Evolutionary conservation across 2,329 filamentous ascomycete species (phyloP), one percentile per base, ranked within the genome.

Genomic region (Whalleya microplaca): DNA sequence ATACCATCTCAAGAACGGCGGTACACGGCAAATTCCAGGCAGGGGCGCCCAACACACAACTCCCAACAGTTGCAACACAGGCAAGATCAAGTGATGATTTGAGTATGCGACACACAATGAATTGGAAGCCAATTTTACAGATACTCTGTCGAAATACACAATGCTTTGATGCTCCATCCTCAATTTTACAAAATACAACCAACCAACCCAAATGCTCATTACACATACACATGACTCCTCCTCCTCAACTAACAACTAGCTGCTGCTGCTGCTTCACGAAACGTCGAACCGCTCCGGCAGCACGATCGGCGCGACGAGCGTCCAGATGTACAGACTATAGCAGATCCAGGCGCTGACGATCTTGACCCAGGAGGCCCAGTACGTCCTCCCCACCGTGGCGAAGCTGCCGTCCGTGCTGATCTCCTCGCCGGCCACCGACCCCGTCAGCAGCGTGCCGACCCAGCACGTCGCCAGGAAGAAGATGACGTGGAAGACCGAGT

Each of bases 341-440:
- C 95, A 99, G 52, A 95, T 88, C 95, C 95, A 99, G 18, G 94
- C 88, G 75, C 93, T 96, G 51, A 97, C 87, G 73, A 99, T 98
- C 85, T 99, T 99, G 66, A 97, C 92, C 95, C 96, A 99, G 71
- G 92, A 96, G 29, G 95, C 95, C 84, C 92, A 96, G 75, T 98
- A 96, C 4, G 94, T 98, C 56, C 95, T 84, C 19, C 95, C 95
- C 3, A 99, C 94, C 0, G 94, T 91, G 1, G 92, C 91, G 74
- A 99, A 98, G 69, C 93, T 88, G 47, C 85, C 82, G 52, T 83
- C 82, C 68, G 91, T 90, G 78, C 93, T 90, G 10, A 80, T 82
- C 32, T 63, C 52, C n/a, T 68, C 63, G 41, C 59, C 64, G 42
- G 66, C 52, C 21, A 64, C 59, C 2, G 62, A 63, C 32, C 66